Evolutionary conservation across 2,329 filamentous ascomycete species (phyloP).

Genomic region (Hypoxylon sp.): DNA sequence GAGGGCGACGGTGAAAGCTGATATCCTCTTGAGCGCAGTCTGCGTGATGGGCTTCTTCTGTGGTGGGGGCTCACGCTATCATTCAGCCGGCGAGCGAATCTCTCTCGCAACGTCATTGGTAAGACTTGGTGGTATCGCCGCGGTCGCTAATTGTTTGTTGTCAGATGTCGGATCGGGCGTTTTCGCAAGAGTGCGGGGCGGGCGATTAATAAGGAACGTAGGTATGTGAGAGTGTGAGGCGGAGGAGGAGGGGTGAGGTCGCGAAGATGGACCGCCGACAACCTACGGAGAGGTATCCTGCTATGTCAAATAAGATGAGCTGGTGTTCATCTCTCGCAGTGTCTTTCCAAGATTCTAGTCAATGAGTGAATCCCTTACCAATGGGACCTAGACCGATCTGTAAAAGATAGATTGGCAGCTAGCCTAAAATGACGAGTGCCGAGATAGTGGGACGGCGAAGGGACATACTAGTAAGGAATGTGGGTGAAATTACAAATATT

Average conservation of each 20-base stretch:
- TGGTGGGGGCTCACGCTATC: constrained; percentile 53
- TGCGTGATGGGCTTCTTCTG: constrained; percentile 41
- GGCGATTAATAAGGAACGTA: constrained; percentile 4
- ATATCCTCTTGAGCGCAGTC: constrained; percentile 48
- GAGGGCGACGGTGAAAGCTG: constrained; percentile 56
- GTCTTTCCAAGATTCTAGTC: constrained; percentile 10
- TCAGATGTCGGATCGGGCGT: neutral
- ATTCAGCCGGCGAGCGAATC: constrained; percentile 52
- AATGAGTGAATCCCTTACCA: constrained; percentile 27
- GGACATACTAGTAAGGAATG: constrained; percentile 21
- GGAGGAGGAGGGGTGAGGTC: neutral
- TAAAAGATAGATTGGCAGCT: constrained; percentile 13
- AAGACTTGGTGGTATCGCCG: constrained; percentile 22
- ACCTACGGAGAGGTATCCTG: constrained; percentile 3
- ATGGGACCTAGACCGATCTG: constrained; percentile 20
- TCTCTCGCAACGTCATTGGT: constrained; percentile 54
- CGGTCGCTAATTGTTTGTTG: constrained; percentile 2
- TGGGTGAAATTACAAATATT: constrained; percentile 11
- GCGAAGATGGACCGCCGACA: neutral
- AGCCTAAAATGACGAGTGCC: constrained; percentile 39
- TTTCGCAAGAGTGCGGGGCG: constrained; percentile 6
- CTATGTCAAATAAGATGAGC: neutral
- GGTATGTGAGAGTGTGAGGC: neutral
- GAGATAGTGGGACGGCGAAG: constrained; percentile 23
- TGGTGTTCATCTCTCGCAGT: constrained; percentile 6